Percentiles rank a stretch among this genome's conserved stretches.
phyloP scores from a whole-genome alignment of 345 rosid species.

The Trapa bicornis region DNA sequence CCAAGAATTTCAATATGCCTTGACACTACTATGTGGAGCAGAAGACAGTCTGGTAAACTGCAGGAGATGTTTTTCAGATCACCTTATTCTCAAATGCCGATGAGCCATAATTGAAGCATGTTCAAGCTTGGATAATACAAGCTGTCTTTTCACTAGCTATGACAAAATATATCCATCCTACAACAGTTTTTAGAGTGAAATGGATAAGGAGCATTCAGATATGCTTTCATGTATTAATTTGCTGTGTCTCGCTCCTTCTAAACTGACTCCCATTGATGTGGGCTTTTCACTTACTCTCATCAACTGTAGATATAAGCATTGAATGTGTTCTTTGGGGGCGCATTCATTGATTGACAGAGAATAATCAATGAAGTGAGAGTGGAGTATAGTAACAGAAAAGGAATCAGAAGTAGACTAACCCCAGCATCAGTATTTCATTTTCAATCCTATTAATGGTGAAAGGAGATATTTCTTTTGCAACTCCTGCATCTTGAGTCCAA shows the following conservation, averaged over 20 bases:
- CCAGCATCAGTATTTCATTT: not conserved
- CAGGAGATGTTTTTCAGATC: not conserved
- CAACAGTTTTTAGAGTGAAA: not conserved
- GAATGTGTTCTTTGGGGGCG: not conserved
- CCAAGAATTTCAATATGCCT: not conserved
- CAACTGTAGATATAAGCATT: not conserved
- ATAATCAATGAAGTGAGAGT: not conserved
- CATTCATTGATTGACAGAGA: not conserved
- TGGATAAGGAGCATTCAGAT: not conserved
- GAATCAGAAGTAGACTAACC: not conserved
- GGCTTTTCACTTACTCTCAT: not conserved
- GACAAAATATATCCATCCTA: not conserved
- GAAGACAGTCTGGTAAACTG: not conserved
- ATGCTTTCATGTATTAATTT: not conserved
- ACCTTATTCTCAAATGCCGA: not conserved
- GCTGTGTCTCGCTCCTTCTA: not conserved
- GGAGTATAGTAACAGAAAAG: not conserved
- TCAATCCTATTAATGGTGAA: not conserved
- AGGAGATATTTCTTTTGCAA: not conserved
- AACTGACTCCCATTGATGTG: not conserved
- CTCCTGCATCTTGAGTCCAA: not conserved
- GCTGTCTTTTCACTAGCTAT: not conserved
- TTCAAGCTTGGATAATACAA: not conserved
- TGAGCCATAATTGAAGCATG: not conserved
- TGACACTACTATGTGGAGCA: not conserved